Conservation (phyloP, 2,329 filamentous ascomycete species). For the Colletotrichum sp. region DNA sequence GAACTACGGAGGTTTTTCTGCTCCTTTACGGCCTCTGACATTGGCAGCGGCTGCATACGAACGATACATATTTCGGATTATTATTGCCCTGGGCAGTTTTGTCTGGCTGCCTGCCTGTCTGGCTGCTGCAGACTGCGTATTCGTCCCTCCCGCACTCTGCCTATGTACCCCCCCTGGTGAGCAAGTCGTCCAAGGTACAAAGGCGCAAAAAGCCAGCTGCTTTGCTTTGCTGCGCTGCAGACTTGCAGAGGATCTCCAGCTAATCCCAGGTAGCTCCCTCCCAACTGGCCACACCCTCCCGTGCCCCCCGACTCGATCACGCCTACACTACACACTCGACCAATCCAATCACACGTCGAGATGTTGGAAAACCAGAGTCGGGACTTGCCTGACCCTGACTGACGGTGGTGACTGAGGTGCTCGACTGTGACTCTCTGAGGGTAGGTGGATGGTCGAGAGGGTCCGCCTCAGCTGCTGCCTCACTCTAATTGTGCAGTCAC, state of each 20-base stretch:
- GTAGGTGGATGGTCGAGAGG: neutral
- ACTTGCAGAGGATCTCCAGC: conserved; percentile 18
- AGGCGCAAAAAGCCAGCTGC: neutral
- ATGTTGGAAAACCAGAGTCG: neutral
- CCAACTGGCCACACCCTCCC: neutral
- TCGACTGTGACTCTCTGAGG: neutral
- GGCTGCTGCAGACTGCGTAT: neutral
- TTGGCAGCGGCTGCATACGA: neutral
- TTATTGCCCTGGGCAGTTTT: neutral
- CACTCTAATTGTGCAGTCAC: neutral
- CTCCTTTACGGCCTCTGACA: neutral
- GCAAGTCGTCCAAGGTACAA: neutral
- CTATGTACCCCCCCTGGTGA: neutral
- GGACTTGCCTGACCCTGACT: neutral
- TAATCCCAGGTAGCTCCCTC: conserved; percentile 2
- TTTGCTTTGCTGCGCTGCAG: neutral
- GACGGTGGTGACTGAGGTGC: neutral
- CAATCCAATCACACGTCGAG: conserved; percentile 5
- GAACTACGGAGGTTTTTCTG: neutral
- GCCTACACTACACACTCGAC: neutral
- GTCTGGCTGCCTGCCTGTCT: neutral
- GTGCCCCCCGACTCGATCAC: neutral
- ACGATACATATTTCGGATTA: neutral
- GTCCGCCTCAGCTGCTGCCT: conserved; percentile 8
- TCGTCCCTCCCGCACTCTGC: neutral